Percentiles rank a stretch among this genome's conserved stretches.
These are phyloP conservation scores for Hanseniaspora nectarophila DNA, from an alignment of 805 yeast genomes.

Conservation along the genomic window DNA sequence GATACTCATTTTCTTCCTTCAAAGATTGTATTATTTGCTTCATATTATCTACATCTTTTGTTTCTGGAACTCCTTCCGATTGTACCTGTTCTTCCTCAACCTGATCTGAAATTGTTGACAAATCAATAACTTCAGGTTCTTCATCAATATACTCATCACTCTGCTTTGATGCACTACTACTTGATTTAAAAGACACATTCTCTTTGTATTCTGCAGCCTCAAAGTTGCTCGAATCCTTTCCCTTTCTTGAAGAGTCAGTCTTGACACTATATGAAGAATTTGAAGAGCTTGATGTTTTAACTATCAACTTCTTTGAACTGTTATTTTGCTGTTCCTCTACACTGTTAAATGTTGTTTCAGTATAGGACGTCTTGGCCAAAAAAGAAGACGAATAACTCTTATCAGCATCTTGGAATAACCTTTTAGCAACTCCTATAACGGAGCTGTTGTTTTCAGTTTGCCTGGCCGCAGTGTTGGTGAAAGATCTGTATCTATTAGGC, in stretches of 20 bases:
- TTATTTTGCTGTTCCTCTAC: conserved; percentile 16
- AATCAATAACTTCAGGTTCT: conserved; percentile 8
- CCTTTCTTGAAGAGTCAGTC: conserved; percentile 24
- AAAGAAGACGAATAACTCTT: neutral
- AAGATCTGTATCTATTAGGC: conserved; percentile 8
- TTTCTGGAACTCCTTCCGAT: neutral
- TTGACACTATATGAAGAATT: neutral
- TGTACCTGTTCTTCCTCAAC: conserved; percentile 12
- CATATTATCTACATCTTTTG: neutral
- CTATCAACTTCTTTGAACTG: neutral
- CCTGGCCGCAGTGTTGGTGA: neutral
- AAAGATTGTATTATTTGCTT: neutral
- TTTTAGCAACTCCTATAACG: conserved; percentile 2
- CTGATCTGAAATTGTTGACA: neutral
- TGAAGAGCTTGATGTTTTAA: conserved; percentile 8
- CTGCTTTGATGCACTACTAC: neutral
- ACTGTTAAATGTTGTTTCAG: neutral
- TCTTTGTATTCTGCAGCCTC: conserved; percentile 19
- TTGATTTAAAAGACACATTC: too few species aligned
- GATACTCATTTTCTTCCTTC: neutral
- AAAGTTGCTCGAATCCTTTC: conserved; percentile 24
- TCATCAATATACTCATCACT: too few species aligned
- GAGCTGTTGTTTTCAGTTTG: neutral
- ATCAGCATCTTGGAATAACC: neutral
- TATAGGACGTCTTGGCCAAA: neutral